Evolutionary conservation across 257 asterid genomes (phyloP), one percentile per base, ranked within the genome.

Genomic region (Solanum pinnatisectum): DNA sequence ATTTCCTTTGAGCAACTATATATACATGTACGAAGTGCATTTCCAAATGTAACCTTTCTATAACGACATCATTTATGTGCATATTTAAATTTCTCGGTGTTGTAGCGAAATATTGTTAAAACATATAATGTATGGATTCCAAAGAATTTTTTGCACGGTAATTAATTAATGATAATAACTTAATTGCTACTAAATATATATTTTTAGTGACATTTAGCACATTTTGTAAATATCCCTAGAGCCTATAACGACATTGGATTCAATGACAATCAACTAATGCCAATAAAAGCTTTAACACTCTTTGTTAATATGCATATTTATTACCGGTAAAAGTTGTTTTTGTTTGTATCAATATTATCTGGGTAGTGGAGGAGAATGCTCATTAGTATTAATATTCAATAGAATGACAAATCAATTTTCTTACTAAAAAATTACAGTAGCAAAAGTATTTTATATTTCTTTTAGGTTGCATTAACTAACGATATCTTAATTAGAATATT

Each of bases 281-380:
- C 12, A 0, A 59, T 59, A 59, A 59, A 56, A 8, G 0, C 2
- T 18, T 56, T 56, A 20, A 20, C 4, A 7, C 4, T 52, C 0
- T 52, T 52, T 52, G 0, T 52, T 52, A 52, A 52, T 52, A 2
- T 20, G 0, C 12, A 8, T 59, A 20, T 59, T 20, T 59, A 0
- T 59, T 0, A 59, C 12, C 0, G 12, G 0, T 59, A 59, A 59
- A 7, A 59, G 1, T 22, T 59, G 1, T 20, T 59, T 59, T 8
- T 22, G 0, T 8, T 39, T 0, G 10, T 56, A 56, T 14, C 22
- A 5, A 8, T 49, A 49, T 49, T 49, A 49, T 49, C 67, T 59
- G 67, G 25, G 20, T 11, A 59, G 67, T 59, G 67, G 67, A 59
- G 25, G 11, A 59, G 67, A 59, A 59, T 59, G 25, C 11, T 20